Evolutionary conservation across 306 rosid genomes (phyloP).

Genomic region (Parietaria judaica): DNA sequence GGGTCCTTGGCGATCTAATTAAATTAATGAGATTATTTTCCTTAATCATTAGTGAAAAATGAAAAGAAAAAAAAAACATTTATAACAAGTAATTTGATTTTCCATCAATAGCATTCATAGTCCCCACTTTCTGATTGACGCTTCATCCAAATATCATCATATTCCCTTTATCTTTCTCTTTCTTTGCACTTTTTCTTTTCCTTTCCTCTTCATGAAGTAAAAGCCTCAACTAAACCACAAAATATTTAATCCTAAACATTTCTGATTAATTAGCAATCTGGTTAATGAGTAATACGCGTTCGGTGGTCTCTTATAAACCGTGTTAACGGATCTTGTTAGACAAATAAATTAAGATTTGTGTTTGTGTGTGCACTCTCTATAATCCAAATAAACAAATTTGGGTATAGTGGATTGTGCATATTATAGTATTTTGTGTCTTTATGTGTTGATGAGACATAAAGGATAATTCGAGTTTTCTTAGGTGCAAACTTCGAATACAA

Average conservation of each 20-base stretch:
- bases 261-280: neutral
- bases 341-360: no score
- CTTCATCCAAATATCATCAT: neutral
- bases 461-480: no score
- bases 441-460: no score
- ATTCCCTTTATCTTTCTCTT: neutral
- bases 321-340: no score
- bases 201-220: neutral
- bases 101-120: neutral
- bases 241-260: neutral
- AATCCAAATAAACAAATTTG: no score
- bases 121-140: conserved; percentile 8
- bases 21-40: neutral
- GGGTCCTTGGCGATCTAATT: conserved; percentile 25
- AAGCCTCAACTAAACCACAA: neutral
- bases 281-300: neutral
- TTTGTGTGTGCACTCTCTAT: no score
- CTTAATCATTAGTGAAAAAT: neutral
- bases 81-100: no score
- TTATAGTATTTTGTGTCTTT: no score
- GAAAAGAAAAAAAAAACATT: neutral
- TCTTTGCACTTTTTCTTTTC: neutral
- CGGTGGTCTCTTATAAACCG: no score
- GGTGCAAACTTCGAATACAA: no score
- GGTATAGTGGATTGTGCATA: no score